These are phyloP conservation scores for Aspergillus sparsus DNA, from an alignment of 495 filamentous ascomycete species.

Conservation along the genomic window DNA sequence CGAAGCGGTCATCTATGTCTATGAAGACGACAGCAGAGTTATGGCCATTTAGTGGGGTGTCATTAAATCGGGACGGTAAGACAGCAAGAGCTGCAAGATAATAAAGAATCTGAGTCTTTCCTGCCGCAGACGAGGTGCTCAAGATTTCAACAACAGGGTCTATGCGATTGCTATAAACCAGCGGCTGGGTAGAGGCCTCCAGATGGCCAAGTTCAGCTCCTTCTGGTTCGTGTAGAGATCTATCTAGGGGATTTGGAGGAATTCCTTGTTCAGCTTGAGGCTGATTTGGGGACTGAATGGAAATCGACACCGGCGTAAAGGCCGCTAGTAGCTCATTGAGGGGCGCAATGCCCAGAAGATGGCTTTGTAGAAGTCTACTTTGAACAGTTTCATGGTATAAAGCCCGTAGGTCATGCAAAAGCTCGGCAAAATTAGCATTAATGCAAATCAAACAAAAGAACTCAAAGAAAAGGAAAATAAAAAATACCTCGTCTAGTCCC, in stretches of 20 bases:
- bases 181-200: constrained; percentile 18
- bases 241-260: constrained; percentile 9
- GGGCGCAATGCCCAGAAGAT: constrained; percentile 43
- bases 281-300: constrained; percentile 6
- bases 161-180: constrained; percentile 27
- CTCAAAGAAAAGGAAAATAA: neutral
- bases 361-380: neutral
- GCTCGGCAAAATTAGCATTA: constrained; percentile 23
- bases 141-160: constrained; percentile 59
- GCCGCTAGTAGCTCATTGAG: constrained; percentile 53
- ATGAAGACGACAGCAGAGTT: constrained; percentile 65
- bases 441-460: neutral
- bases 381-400: constrained; percentile 21
- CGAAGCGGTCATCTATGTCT: constrained; percentile 70
- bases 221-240: constrained; percentile 14
- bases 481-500: constrained; percentile 63
- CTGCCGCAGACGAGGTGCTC: constrained; percentile 54
- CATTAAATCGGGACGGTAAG: constrained; percentile 48
- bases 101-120: constrained; percentile 69
- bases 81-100: constrained; percentile 61
- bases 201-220: constrained; percentile 9
- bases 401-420: constrained; percentile 50
- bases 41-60: constrained; percentile 45
- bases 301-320: constrained; percentile 34
- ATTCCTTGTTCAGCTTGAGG: neutral